These are phyloP conservation scores for Mycena galericulata DNA, from an alignment of 768 basidiomycete species.

Conservation along the genomic window DNA sequence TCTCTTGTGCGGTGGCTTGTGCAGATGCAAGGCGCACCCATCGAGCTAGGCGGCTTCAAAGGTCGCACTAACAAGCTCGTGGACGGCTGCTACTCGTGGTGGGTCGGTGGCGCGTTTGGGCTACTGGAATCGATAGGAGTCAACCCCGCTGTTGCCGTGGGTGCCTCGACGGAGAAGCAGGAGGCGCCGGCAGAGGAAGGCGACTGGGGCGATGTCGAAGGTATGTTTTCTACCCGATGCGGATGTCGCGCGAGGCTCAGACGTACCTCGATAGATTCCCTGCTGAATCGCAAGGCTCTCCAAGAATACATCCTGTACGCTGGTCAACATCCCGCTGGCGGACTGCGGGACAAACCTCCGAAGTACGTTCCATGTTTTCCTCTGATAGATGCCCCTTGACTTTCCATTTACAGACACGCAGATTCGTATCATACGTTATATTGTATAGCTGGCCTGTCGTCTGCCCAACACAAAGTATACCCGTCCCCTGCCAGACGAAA, in stretches of 20 bases:
- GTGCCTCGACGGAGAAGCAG: slow-evolving; percentile 49
- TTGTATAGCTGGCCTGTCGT: slow-evolving; percentile 90
- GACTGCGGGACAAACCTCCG: slow-evolving; percentile 94
- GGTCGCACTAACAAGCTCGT: slow-evolving; percentile 99
- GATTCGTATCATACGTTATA: slow-evolving; percentile 97
- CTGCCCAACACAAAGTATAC: slow-evolving; percentile 84
- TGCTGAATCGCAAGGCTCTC: slow-evolving; percentile 76
- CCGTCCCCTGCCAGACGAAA: slow-evolving; percentile 55
- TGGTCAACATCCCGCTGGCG: slow-evolving; percentile 88
- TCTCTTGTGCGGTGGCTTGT: slow-evolving; percentile 84
- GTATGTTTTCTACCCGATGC: slow-evolving; percentile 48
- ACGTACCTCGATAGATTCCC: slow-evolving; percentile 43
- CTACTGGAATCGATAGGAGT: slow-evolving; percentile 74
- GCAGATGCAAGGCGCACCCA: slow-evolving; percentile 84
- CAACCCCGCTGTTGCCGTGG: slow-evolving; percentile 45
- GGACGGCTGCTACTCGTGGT: slow-evolving; percentile 99
- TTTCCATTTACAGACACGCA: slow-evolving; percentile 62
- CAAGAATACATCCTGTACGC: slow-evolving; percentile 91
- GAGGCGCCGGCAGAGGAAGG: slow-evolving; percentile 28
- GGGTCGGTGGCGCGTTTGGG: slow-evolving; percentile 92
- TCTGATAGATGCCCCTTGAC: not conserved
- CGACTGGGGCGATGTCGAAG: slow-evolving; percentile 81
- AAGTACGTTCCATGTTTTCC: slow-evolving; percentile 65
- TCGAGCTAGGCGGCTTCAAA: slow-evolving; percentile 91
- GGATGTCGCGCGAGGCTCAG: slow-evolving; percentile 9